A percentile compares a stretch with the other conserved stretches of the same genome.
Conservation (phyloP, 2,329 filamentous ascomycete species). For the Cryphonectria japonica region DNA sequence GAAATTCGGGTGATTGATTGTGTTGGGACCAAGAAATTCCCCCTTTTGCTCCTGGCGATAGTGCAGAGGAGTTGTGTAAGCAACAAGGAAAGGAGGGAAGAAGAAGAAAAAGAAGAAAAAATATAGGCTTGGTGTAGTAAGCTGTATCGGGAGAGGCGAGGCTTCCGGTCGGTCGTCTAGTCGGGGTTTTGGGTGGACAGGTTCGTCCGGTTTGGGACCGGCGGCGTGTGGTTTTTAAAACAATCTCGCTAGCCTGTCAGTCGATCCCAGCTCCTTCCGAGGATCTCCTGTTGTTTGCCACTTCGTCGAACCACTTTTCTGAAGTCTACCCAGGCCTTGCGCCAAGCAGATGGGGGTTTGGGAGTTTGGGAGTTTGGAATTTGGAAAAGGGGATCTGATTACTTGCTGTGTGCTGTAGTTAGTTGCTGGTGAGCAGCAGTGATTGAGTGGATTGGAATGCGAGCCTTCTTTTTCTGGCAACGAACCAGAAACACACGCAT, state of each 20-base stretch:
- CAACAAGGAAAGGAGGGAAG: background rate
- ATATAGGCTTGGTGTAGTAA: background rate
- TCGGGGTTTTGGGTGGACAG: slow-evolving; percentile 10
- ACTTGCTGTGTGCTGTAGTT: background rate
- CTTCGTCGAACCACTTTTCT: slow-evolving; percentile 29
- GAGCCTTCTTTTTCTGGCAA: background rate
- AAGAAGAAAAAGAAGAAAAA: background rate
- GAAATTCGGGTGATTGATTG: background rate
- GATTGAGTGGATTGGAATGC: background rate
- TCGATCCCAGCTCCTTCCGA: slow-evolving; percentile 27
- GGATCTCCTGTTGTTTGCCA: slow-evolving; percentile 30
- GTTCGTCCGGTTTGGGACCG: slow-evolving; percentile 10
- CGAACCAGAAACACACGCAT: background rate
- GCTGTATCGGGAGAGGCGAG: slow-evolving; percentile 7
- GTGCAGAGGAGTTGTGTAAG: background rate
- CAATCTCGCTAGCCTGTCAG: slow-evolving; percentile 28
- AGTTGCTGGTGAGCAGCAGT: background rate
- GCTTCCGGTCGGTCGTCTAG: slow-evolving; percentile 7
- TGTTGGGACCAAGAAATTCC: background rate
- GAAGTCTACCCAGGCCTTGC: background rate
- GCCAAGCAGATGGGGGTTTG: background rate
- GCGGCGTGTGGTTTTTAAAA: slow-evolving; percentile 23
- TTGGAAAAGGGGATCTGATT: background rate
- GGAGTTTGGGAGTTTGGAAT: background rate
- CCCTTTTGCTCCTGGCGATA: background rate